Conservation (phyloP, 2,329 filamentous ascomycete genomes). For the Ascochyta clinopodiicola region DNA sequence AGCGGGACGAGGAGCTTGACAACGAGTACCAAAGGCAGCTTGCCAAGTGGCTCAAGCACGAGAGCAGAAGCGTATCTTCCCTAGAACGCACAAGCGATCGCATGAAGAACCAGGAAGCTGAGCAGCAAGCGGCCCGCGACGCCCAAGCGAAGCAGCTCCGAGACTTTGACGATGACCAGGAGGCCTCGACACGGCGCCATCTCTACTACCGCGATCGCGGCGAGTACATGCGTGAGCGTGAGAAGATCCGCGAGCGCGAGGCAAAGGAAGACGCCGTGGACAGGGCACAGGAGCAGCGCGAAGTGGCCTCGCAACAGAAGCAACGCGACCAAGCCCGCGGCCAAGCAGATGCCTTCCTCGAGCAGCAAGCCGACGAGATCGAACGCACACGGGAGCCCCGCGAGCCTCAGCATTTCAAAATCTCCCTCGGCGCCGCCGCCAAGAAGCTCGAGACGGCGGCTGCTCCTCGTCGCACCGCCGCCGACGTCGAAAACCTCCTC, state of each 20-base stretch:
- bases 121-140: conserved; percentile 67
- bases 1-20: conserved; percentile 76
- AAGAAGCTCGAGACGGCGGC: conserved; percentile 70
- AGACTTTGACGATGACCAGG: conserved; percentile 90
- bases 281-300: conserved; percentile 76
- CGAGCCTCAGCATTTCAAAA: conserved; percentile 79
- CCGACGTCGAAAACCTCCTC: conserved; percentile 90
- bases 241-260: conserved; percentile 75
- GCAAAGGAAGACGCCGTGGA: conserved; percentile 81
- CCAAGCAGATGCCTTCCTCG: conserved; percentile 90
- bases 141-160: conserved; percentile 74
- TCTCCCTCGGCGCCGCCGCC: conserved; percentile 85
- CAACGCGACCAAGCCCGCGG: conserved; percentile 80
- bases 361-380: conserved; percentile 81
- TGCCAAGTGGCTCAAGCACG: conserved; percentile 87
- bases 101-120: conserved; percentile 75
- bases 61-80: conserved; percentile 81
- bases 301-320: conserved; percentile 71
- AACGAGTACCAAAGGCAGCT: conserved; percentile 85
- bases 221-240: conserved; percentile 83
- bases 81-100: conserved; percentile 83
- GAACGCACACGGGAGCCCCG: conserved; percentile 48
- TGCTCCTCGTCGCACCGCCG: conserved; percentile 75
- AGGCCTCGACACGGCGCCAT: conserved; percentile 73
- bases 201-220: conserved; percentile 88